Evolutionary conservation across 1,284 basidiomycete species (phyloP).

Genomic region (Apiotrichum montevideense): DNA sequence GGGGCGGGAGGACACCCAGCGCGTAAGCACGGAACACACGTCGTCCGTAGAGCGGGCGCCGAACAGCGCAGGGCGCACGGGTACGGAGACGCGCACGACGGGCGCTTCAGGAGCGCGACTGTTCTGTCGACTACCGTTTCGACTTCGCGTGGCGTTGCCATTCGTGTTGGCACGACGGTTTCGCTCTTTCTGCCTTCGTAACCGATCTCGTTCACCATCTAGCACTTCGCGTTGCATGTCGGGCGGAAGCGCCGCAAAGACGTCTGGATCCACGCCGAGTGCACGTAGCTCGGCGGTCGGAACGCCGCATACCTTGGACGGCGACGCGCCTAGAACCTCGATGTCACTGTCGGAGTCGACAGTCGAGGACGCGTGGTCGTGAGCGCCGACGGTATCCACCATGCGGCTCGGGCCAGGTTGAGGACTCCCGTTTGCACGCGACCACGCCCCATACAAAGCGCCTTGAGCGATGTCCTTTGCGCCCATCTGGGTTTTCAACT

Average conservation of each 20-base stretch:
- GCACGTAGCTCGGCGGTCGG: conserved; percentile 53
- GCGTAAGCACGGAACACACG: conserved; percentile 60
- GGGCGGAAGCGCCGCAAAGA: conserved; percentile 64
- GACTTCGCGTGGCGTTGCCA: conserved; percentile 11
- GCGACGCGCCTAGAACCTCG: conserved; percentile 4
- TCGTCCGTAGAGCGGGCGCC: conserved; percentile 60
- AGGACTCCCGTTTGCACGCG: neutral
- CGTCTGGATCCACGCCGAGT: conserved; percentile 62
- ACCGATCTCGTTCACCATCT: conserved; percentile 49
- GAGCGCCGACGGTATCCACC: neutral
- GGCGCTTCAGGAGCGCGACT: neutral
- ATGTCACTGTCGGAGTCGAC: neutral
- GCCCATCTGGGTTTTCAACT: conserved; percentile 36
- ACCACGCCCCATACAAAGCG: conserved; percentile 37
- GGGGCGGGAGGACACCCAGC: conserved; percentile 60
- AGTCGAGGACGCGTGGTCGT: too few relatives aligned
- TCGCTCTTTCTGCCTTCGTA: conserved; percentile 37
- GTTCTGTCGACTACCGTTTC: conserved; percentile 41
- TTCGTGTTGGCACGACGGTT: conserved; percentile 12
- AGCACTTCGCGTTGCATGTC: conserved; percentile 67
- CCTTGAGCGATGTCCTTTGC: conserved; percentile 29
- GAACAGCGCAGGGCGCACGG: conserved; percentile 53
- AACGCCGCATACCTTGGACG: conserved; percentile 19
- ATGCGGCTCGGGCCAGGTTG: neutral
- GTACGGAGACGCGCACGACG: conserved; percentile 44